Percentiles rank a stretch among this genome's conserved stretches.
Conservation (phyloP, 306 rosid species). For the Glycine soja region DNA sequence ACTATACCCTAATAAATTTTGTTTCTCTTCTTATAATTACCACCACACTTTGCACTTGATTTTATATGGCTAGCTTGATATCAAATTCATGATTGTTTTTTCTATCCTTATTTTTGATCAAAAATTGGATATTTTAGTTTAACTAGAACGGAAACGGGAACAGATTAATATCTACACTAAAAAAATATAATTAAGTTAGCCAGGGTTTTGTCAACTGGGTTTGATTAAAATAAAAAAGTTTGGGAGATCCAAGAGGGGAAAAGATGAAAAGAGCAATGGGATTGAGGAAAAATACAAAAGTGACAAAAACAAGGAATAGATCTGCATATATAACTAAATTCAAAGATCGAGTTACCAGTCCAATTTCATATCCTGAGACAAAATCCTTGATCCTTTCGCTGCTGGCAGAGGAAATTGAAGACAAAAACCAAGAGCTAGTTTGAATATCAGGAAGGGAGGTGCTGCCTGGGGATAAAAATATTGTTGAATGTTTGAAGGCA, state of each 20-base stretch:
- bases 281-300: constrained; percentile 48
- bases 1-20: not conserved
- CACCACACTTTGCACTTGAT: too few relatives aligned
- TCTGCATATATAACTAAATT: constrained; percentile 46
- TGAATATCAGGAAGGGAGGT: not conserved
- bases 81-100: too few relatives aligned
- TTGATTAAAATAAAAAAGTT: not conserved
- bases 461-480: constrained; percentile 39
- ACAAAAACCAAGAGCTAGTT: too few relatives aligned
- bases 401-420: constrained; percentile 37
- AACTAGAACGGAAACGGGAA: not conserved
- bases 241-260: constrained; percentile 56
- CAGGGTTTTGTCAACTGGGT: not conserved
- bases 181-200: not conserved
- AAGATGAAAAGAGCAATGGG: constrained; percentile 44
- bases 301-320: constrained; percentile 49
- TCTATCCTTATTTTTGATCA: not conserved
- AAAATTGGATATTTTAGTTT: too few relatives aligned
- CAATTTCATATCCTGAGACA: constrained; percentile 49
- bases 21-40: too few relatives aligned
- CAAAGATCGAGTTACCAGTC: constrained; percentile 55
- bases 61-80: too few relatives aligned
- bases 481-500: constrained; percentile 50
- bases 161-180: not conserved
- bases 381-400: constrained; percentile 50